Percentiles rank a stretch among this genome's conserved stretches.
These are phyloP conservation scores for Gomphus bonarii DNA, from an alignment of 1,284 basidiomycete genomes.

Conservation along the genomic window DNA sequence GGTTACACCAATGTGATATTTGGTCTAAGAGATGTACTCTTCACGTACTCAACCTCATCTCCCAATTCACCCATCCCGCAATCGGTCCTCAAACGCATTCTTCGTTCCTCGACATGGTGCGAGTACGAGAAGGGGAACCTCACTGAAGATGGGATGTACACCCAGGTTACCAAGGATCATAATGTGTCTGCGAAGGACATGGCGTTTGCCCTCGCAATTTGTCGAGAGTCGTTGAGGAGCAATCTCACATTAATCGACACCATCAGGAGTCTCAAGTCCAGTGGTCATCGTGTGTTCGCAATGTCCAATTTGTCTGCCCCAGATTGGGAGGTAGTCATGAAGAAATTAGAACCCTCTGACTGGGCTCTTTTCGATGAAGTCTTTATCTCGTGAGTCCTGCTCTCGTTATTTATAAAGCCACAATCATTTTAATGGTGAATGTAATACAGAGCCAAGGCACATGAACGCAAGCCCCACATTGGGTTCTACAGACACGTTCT, in stretches of 20 bases:
- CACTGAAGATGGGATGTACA: conserved; percentile 37
- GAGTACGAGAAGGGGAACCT: conserved; percentile 44
- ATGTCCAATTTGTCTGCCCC: conserved; percentile 51
- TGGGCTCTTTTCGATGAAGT: conserved; percentile 45
- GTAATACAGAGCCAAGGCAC: conserved; percentile 29
- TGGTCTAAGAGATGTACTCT: conserved; percentile 43
- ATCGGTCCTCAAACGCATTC: conserved; percentile 32
- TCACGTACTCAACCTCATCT: conserved; percentile 42
- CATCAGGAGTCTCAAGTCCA: conserved; percentile 35
- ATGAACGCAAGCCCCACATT: conserved; percentile 32
- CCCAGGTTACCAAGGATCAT: conserved; percentile 31
- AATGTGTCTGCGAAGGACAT: conserved; percentile 30
- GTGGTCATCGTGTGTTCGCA: conserved; percentile 35
- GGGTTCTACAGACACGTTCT: conserved; percentile 35
- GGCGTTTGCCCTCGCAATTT: conserved; percentile 31
- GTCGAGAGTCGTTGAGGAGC: conserved; percentile 34
- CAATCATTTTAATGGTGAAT: neutral
- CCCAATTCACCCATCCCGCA: conserved; percentile 33
- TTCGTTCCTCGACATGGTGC: conserved; percentile 40
- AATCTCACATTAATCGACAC: conserved; percentile 36
- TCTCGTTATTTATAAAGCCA: neutral
- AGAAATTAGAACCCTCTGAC: conserved; percentile 29
- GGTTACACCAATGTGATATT: conserved; percentile 8
- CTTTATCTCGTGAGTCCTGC: conserved; percentile 34
- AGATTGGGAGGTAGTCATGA: conserved; percentile 37